phyloP scores from a whole-genome alignment of 2,329 filamentous ascomycete species.

The Metarhizium sp. region DNA sequence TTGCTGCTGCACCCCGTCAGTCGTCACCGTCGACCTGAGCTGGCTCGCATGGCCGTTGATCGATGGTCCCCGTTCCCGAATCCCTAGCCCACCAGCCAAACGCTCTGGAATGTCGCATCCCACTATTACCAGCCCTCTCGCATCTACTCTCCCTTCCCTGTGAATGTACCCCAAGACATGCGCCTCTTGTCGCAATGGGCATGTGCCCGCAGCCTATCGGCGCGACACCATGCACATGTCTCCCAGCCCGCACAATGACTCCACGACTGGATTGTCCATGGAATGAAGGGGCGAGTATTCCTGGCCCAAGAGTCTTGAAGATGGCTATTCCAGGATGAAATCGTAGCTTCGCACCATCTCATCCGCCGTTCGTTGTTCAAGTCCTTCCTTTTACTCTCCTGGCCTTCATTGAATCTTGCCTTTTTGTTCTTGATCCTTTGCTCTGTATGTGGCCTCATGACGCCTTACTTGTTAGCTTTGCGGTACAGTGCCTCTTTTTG shows the following conservation, averaged over 20 bases:
- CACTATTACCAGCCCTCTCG: constrained; percentile 5
- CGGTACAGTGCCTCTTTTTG: constrained; percentile 1
- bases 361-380: constrained; percentile 4
- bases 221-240: neutral
- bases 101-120: constrained; percentile 7
- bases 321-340: constrained; percentile 6
- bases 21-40: neutral
- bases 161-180: constrained; percentile 17
- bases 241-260: constrained; percentile 13
- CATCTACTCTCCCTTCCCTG: constrained; percentile 5
- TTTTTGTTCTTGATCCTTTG: neutral
- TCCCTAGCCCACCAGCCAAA: neutral
- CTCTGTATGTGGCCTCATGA: constrained; percentile 4
- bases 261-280: constrained; percentile 15
- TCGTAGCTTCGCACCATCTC: constrained; percentile 1
- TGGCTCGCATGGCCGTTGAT: neutral
- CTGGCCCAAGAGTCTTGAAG: constrained; percentile 20
- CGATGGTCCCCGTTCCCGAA: neutral
- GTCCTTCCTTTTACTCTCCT: neutral
- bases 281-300: constrained; percentile 30
- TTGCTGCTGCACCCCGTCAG: neutral
- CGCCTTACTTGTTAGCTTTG: neutral
- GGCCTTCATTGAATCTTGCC: neutral
- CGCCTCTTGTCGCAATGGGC: constrained; percentile 22
- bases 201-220: neutral